A percentile compares a stretch with the other conserved stretches of the same genome.
Evolutionary conservation across 1,284 basidiomycete species (phyloP).

Genomic region (Trametes polyzona): DNA sequence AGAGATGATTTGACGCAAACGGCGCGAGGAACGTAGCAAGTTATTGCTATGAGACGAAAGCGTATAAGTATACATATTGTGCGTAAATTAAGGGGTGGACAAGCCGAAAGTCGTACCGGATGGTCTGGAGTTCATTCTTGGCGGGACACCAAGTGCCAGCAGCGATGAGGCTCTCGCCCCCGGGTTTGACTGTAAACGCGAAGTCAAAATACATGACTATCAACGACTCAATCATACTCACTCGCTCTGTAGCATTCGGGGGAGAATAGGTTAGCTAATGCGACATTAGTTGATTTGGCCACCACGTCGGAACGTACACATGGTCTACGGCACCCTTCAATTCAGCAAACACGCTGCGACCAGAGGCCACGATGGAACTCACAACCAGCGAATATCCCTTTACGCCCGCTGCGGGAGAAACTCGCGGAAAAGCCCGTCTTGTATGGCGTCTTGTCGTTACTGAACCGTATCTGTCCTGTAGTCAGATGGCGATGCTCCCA

Average conservation of each 20-base stretch:
- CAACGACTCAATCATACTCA: not conserved
- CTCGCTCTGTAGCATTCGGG: not conserved
- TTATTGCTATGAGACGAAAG: conserved; percentile 51
- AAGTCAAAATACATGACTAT: too few species aligned
- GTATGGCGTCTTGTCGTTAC: conserved; percentile 93
- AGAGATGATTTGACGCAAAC: conserved; percentile 70
- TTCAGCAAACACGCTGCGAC: too few species aligned
- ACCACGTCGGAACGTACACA: conserved; percentile 34
- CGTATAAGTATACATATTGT: too few species aligned
- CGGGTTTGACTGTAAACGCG: conserved; percentile 63
- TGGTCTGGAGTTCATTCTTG: conserved; percentile 74
- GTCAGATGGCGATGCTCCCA: not conserved
- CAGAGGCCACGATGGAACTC: too few species aligned
- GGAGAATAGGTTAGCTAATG: not conserved
- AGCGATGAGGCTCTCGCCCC: conserved; percentile 71
- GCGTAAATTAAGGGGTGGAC: not conserved
- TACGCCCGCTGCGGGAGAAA: conserved; percentile 79
- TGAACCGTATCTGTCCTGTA: conserved; percentile 74
- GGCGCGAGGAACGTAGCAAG: conserved; percentile 62
- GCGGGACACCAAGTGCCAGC: conserved; percentile 87
- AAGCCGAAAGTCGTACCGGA: conserved; percentile 52
- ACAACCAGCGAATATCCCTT: conserved; percentile 81
- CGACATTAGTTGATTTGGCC: too few species aligned
- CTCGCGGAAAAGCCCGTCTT: conserved; percentile 79
- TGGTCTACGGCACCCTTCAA: conserved; percentile 52